Evolutionary conservation across 208 protist genomes (phyloP).

Genomic region (Trypanosoma lewisi): DNA sequence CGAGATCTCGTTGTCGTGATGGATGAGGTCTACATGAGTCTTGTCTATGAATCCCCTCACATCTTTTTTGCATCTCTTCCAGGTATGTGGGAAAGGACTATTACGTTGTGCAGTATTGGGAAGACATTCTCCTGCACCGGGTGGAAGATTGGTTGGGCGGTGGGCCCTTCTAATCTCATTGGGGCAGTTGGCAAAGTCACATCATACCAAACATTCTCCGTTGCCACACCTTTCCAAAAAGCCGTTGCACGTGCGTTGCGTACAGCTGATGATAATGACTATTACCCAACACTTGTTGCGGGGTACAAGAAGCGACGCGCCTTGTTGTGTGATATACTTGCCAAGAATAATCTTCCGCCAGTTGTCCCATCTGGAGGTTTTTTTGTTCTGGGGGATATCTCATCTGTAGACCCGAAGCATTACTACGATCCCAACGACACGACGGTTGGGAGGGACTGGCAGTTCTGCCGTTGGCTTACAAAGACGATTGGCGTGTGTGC

Average conservation of each 20-base stretch:
- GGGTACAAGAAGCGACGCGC: slow-evolving; percentile 53
- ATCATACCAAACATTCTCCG: slow-evolving; percentile 86
- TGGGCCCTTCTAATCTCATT: slow-evolving; percentile 48
- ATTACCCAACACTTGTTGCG: slow-evolving; percentile 45
- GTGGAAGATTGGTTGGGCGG: slow-evolving; percentile 91
- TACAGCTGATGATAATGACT: slow-evolving; percentile 42
- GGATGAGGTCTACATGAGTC: slow-evolving; percentile 92
- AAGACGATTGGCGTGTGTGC: slow-evolving; percentile 78
- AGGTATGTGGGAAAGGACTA: slow-evolving; percentile 89
- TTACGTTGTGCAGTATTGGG: slow-evolving; percentile 87
- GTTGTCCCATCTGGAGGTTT: slow-evolving; percentile 72
- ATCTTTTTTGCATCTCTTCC: slow-evolving; percentile 69
- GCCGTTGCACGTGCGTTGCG: slow-evolving; percentile 69
- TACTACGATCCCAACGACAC: slow-evolving; percentile 58
- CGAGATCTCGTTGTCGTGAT: slow-evolving; percentile 59
- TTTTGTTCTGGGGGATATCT: slow-evolving; percentile 88
- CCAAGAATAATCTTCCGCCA: slow-evolving; percentile 38
- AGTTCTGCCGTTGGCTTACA: slow-evolving; percentile 89
- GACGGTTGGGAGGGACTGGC: slow-evolving; percentile 64
- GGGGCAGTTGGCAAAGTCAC: slow-evolving; percentile 40
- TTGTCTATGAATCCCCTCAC: slow-evolving; percentile 71
- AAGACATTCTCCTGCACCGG: slow-evolving; percentile 94
- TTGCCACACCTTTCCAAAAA: slow-evolving; percentile 86
- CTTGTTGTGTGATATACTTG: slow-evolving; percentile 38
- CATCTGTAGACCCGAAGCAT: slow-evolving; percentile 57